Percentiles rank a stretch among this genome's conserved stretches.
Conservation (phyloP, 352 stramenopile species). For the Globisporangium ultimum region DNA sequence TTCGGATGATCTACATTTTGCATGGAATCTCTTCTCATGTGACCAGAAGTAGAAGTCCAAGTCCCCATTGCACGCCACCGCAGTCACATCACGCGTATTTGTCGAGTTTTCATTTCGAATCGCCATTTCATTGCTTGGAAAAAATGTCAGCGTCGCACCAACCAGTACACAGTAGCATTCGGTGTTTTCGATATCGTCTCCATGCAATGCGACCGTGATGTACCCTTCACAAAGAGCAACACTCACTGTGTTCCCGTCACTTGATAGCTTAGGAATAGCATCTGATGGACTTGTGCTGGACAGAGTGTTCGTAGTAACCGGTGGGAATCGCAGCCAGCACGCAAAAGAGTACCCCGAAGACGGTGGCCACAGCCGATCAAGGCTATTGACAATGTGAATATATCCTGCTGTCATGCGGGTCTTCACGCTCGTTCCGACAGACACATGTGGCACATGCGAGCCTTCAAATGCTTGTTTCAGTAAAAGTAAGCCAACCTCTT, state of each 20-base stretch:
- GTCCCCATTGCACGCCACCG: constrained; percentile 25
- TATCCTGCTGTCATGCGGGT: constrained; percentile 53
- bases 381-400: constrained; percentile 58
- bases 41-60: constrained; percentile 52
- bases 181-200: constrained; percentile 26
- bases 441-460: constrained; percentile 43
- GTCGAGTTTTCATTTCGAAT: constrained; percentile 26
- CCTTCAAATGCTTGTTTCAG: constrained; percentile 38
- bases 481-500: constrained; percentile 44
- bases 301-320: background rate
- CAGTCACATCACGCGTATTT: constrained; percentile 39
- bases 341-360: constrained; percentile 74
- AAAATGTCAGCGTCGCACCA: constrained; percentile 52
- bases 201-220: constrained; percentile 36
- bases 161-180: constrained; percentile 63
- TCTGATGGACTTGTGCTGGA: background rate
- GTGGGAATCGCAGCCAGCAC: constrained; percentile 66
- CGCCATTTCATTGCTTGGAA: constrained; percentile 35
- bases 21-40: constrained; percentile 35
- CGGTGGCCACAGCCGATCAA: constrained; percentile 63
- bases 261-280: background rate
- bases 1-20: constrained; percentile 18
- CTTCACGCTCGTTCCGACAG: constrained; percentile 50
- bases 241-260: constrained; percentile 17
- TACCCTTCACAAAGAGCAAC: constrained; percentile 60